A percentile compares a stretch with the other conserved stretches of the same genome.
Conservation (phyloP, 768 basidiomycete genomes). For the Dentipellis sp. region DNA sequence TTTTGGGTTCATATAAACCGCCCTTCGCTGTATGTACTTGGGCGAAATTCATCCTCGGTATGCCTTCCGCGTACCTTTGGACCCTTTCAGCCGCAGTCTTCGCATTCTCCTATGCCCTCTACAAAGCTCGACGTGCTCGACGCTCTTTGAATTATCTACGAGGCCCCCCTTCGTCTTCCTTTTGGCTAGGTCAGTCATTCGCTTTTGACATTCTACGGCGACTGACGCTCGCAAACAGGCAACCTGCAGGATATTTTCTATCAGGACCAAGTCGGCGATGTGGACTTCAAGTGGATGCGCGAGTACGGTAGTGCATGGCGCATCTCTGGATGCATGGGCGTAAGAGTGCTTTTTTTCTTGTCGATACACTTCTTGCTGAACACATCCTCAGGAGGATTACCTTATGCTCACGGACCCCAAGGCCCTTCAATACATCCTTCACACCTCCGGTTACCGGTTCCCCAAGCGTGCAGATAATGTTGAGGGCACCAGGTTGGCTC, state of each 20-base stretch:
- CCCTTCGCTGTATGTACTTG: too few species aligned
- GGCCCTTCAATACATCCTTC: conserved; percentile 21
- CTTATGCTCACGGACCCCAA: conserved; percentile 3
- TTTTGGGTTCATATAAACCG: too few species aligned
- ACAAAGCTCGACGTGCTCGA: too few species aligned
- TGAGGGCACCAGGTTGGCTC: conserved; percentile 13
- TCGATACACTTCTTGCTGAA: neutral
- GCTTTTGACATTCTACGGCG: neutral
- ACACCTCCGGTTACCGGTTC: conserved; percentile 20
- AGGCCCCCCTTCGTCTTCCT: neutral
- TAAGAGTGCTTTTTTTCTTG: neutral
- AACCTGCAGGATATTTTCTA: neutral
- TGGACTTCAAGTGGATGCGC: conserved; percentile 6
- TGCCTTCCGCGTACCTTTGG: too few species aligned
- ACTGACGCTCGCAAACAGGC: neutral
- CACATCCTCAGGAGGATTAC: neutral
- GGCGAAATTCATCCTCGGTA: too few species aligned
- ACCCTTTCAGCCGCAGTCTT: too few species aligned
- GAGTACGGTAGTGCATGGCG: conserved; percentile 9
- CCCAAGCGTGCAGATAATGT: conserved; percentile 7
- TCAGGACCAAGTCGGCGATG: neutral
- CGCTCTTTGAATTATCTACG: neutral
- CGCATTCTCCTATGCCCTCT: too few species aligned
- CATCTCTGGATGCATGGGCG: conserved; percentile 11
- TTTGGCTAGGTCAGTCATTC: neutral